These are phyloP conservation scores for Symbiotaphrina buchneri DNA, from an alignment of 495 filamentous ascomycete genomes.

Conservation along the genomic window DNA sequence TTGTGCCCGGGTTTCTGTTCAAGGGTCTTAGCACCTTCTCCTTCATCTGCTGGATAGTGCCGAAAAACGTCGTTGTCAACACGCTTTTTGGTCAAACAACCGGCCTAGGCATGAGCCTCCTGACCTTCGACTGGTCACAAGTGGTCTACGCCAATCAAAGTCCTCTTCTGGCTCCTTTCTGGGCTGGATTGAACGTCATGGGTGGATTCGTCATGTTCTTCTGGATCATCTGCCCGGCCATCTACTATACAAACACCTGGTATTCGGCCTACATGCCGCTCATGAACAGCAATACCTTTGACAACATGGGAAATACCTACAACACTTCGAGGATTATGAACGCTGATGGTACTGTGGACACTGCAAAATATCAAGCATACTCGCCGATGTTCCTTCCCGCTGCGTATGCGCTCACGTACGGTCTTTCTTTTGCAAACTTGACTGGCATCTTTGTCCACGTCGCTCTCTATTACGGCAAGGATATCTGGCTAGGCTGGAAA, in stretches of 20 bases:
- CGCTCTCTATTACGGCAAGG: background rate
- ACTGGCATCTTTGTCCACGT: background rate
- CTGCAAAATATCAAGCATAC: background rate
- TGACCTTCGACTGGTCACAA: background rate
- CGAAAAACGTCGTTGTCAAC: slow-evolving; percentile 20
- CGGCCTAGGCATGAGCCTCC: background rate
- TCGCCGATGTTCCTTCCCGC: background rate
- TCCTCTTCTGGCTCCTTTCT: background rate
- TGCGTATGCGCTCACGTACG: background rate
- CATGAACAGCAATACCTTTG: slow-evolving; percentile 3
- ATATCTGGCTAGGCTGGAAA: background rate
- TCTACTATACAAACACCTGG: background rate
- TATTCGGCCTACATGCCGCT: background rate
- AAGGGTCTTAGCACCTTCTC: background rate
- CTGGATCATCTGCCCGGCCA: background rate
- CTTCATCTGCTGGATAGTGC: slow-evolving; percentile 7
- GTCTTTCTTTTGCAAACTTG: background rate
- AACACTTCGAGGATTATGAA: slow-evolving; percentile 21
- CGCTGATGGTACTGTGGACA: slow-evolving; percentile 12
- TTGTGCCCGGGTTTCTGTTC: background rate
- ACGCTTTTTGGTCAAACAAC: slow-evolving; percentile 6
- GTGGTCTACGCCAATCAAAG: background rate
- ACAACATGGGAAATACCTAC: slow-evolving; percentile 20
- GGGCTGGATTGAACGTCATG: background rate
- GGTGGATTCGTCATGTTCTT: background rate